Percentiles rank a stretch among this genome's conserved stretches.
These are phyloP conservation scores for Phytopythium delawarense DNA, from an alignment of 352 stramenopile species.

Conservation along the genomic window DNA sequence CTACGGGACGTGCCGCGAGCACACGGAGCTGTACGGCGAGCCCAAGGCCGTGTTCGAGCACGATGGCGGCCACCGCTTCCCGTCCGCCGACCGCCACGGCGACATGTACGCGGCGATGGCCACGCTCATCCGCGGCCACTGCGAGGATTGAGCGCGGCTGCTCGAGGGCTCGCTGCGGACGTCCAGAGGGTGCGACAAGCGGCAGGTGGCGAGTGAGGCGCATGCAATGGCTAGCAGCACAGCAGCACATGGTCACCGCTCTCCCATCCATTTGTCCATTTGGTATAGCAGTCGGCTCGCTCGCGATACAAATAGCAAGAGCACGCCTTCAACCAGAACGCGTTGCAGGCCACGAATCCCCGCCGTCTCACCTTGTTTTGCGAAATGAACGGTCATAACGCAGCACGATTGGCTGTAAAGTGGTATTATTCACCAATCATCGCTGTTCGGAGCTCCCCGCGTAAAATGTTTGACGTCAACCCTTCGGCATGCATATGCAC, in stretches of 20 bases:
- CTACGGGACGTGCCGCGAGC: conserved; percentile 30
- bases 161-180: too few species aligned
- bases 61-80: conserved; percentile 25
- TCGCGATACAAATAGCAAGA: background rate
- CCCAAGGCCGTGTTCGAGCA: conserved; percentile 27
- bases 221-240: too few species aligned
- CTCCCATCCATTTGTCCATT: too few species aligned
- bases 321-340: background rate
- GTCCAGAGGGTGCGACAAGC: background rate
- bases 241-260: too few species aligned
- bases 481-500: too few species aligned
- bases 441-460: background rate
- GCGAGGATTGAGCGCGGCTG: background rate
- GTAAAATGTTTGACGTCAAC: too few species aligned
- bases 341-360: background rate
- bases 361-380: background rate
- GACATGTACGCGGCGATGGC: conserved; percentile 21
- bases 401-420: background rate
- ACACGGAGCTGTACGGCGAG: conserved; percentile 24
- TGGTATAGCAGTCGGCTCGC: too few species aligned
- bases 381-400: background rate
- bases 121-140: conserved; percentile 17
- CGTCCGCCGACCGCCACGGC: conserved; percentile 15
- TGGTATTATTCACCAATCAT: background rate
- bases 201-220: background rate